These are phyloP conservation scores for Globisporangium canariense DNA, from an alignment of 352 stramenopile genomes.

Conservation along the genomic window DNA sequence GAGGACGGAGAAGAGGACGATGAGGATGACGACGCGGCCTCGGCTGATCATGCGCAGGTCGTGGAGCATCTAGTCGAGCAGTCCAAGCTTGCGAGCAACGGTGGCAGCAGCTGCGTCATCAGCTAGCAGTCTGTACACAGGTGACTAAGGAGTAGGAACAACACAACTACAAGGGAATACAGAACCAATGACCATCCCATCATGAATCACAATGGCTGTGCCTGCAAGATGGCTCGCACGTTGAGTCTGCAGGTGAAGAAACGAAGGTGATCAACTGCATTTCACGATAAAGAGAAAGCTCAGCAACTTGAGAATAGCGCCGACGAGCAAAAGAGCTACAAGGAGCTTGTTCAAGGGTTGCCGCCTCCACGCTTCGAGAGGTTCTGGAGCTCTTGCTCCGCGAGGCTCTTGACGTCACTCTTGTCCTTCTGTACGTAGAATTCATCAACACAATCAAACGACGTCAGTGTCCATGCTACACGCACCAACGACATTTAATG, in stretches of 20 bases:
- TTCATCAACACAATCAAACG: neutral
- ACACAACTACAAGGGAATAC: constrained; percentile 2
- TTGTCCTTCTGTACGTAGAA: constrained; percentile 40
- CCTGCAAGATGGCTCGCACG: too few relatives aligned
- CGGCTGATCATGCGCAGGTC: constrained; percentile 56
- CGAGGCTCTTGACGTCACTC: constrained; percentile 47
- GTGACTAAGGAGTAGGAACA: neutral
- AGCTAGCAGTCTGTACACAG: constrained; percentile 30
- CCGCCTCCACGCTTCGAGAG: constrained; percentile 32
- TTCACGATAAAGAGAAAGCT: neutral
- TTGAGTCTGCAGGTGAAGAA: too few relatives aligned
- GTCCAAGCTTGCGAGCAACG: constrained; percentile 45
- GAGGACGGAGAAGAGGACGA: neutral
- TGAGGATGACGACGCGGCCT: constrained; percentile 24
- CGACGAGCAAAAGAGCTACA: neutral
- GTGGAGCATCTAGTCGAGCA: constrained; percentile 63
- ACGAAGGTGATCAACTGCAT: too few relatives aligned
- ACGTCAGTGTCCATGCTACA: neutral
- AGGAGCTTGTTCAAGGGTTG: constrained; percentile 2
- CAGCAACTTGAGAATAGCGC: neutral
- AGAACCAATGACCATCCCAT: neutral
- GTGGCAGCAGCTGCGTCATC: constrained; percentile 49
- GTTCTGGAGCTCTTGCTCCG: constrained; percentile 54
- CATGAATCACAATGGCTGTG: too few relatives aligned
- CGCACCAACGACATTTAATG: neutral